phyloP scores from a whole-genome alignment of 805 yeast species.

The Blastobotrys attinorum region DNA sequence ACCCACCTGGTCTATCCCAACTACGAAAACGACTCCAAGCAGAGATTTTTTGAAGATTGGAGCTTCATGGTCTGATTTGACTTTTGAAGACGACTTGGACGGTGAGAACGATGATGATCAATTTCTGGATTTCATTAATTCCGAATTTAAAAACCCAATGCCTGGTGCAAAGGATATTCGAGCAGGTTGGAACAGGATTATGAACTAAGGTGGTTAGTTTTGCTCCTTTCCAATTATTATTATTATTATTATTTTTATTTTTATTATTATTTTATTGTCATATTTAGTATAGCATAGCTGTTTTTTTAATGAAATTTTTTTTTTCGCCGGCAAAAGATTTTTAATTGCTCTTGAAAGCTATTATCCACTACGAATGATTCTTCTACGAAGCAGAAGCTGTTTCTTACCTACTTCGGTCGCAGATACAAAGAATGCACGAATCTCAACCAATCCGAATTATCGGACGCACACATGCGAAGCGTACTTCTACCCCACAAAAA shows the following conservation, averaged over 20 bases:
- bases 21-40: constrained; percentile 6
- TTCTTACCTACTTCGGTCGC: no score
- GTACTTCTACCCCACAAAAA: no score
- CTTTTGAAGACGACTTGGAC: constrained; percentile 23
- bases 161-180: constrained; percentile 1
- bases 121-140: constrained; percentile 9
- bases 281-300: neutral
- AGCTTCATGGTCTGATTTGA: constrained; percentile 25
- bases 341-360: no score
- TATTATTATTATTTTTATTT: no score
- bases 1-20: constrained; percentile 5
- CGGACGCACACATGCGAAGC: no score
- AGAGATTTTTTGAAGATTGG: constrained; percentile 23
- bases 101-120: constrained; percentile 13
- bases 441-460: no score
- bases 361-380: no score
- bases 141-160: neutral
- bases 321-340: no score
- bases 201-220: neutral
- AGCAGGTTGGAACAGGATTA: neutral
- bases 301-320: no score
- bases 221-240: neutral
- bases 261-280: neutral
- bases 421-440: no score
- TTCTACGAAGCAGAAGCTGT: no score